Base-by-base conservation (phyloP, 2,329 filamentous ascomycete genomes). In the Harringtonia aguacate region DNA sequence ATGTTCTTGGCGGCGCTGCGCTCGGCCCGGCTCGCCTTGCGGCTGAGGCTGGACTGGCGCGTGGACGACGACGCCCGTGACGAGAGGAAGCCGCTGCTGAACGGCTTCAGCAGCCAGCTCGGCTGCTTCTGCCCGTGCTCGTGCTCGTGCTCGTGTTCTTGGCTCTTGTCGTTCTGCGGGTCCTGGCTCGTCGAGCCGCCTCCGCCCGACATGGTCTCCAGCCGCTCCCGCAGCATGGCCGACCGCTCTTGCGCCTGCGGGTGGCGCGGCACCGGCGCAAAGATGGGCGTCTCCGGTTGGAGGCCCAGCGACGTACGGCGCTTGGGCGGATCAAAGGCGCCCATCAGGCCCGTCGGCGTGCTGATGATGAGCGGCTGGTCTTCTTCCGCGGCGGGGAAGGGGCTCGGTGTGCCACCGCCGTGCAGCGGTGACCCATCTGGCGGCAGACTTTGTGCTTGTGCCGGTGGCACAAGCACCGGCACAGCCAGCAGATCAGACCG, bases 1-100 rank as follows among this genome's bases (percentile, higher is more conserved):
- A 81, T 74, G 51, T 81, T 81, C 59, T 74, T 79, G 10, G 75
- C 69, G 7, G 77, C 77, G 45, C 75, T 77, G 24, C 75, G 65
- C 54, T 76, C 73, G 2, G 76, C 76, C 34, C 77, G 68, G 52
- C 75, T 79, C 31, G 65, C 65, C 22, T 65, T 67, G 29, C 73
- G 62, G 44, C 58, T 66, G 7, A 77, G 57, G 35, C 65, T 67
- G 1, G 65, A 57, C 36, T 62, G 63, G 29, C 47, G 65, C 51
- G 45, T 64, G 59, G 41, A 15, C 6, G 58, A 50, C 8, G 65
- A 61, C 7, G 22, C 10, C 3, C 61, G 56, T 4, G 63, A 52
- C 8, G 63, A 58, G 8, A 17, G 28, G 13, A 22, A 12, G 24
- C 8, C 20, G 39, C 15, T 24, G 22, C 4, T 30, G 29, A 30